Conservation (phyloP, 2,329 filamentous ascomycete genomes). For the Talaromyces funiculosus region DNA sequence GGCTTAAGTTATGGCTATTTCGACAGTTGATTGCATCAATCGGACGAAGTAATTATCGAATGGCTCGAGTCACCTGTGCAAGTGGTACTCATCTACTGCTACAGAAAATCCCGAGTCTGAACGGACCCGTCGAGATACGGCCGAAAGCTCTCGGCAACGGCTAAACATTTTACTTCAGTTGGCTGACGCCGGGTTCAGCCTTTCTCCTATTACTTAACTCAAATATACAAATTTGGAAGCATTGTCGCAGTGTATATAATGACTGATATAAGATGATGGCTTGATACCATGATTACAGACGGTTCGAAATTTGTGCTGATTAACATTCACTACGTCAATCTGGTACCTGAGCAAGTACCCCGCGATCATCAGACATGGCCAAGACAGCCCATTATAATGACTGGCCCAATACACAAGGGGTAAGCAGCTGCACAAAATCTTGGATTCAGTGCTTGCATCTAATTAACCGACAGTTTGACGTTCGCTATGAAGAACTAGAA, state of each 20-base stretch:
- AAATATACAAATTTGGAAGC: not conserved
- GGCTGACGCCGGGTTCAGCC: not conserved
- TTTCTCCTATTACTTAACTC: not conserved
- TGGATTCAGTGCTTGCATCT: slow-evolving; percentile 6
- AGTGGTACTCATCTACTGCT: not conserved
- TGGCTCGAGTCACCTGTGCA: not conserved
- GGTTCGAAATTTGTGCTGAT: not conserved
- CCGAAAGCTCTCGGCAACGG: not conserved
- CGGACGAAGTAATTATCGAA: not conserved
- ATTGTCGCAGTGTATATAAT: not conserved
- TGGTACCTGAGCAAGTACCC: not conserved
- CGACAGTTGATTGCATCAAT: not conserved
- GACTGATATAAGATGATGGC: not conserved
- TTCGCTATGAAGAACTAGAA: slow-evolving; percentile 58
- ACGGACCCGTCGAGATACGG: not conserved
- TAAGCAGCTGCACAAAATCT: slow-evolving; percentile 25
- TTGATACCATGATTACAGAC: not conserved
- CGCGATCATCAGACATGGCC: not conserved
- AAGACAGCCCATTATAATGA: slow-evolving; percentile 30
- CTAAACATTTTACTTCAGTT: not conserved
- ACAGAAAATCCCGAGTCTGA: not conserved
- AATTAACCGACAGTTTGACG: slow-evolving; percentile 65
- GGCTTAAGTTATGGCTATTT: not conserved
- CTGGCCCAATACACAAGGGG: slow-evolving; percentile 50
- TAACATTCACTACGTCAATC: not conserved